Base-by-base conservation (phyloP, 352 stramenopile genomes). In the Phytophthora ramorum region DNA sequence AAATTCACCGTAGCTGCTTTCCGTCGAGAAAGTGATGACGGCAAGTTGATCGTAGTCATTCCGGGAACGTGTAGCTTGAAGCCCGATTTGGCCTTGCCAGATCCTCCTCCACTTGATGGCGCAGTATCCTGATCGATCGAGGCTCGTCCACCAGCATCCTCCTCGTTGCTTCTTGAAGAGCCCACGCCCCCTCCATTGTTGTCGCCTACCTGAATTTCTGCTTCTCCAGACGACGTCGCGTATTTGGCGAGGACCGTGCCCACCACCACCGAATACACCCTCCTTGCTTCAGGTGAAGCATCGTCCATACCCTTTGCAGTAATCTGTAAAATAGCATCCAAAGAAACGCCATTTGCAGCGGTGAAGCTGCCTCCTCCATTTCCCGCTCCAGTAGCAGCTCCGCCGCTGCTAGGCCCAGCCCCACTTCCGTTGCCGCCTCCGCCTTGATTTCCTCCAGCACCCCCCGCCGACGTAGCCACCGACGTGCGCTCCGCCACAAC, bases 271-370 rank as follows among this genome's bases (percentile, higher is more conserved):
- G 87, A 74, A 47, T 77, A 91, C 12, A 79, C 81, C 28, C 80
- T 78, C 41, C 85, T 79, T 4, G 72, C 79, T 57, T 93, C 87
- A 0, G 85, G 83, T 9, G 85, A 58, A 7, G 50, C 54, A 63
- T 96, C 89, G 22, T 95, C 89, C 76, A 96, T 89, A 0, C 83
- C 85, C 28, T 96, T 96, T 7, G 65, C 69, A 12, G 85, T 80
- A 0, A 90, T 79, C 32, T 87, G 75, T 56, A 94, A 77, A 44
- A 96, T 85, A 7, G 80, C 58, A 48, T 96, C 86, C 3, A 94
- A 73, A 9, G 78, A 87, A 10, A 90, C 81, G 7, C 75, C 69
- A n/a, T 60, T 38, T 17, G 44, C 28, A 24, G 24, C 56, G 17
- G 45, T 17, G 26, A 8, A 8, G 58, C 71, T 68, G 49, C 57